Conservation (phyloP, 139 green algal genomes). For the Limnomonas spitsbergensis region DNA sequence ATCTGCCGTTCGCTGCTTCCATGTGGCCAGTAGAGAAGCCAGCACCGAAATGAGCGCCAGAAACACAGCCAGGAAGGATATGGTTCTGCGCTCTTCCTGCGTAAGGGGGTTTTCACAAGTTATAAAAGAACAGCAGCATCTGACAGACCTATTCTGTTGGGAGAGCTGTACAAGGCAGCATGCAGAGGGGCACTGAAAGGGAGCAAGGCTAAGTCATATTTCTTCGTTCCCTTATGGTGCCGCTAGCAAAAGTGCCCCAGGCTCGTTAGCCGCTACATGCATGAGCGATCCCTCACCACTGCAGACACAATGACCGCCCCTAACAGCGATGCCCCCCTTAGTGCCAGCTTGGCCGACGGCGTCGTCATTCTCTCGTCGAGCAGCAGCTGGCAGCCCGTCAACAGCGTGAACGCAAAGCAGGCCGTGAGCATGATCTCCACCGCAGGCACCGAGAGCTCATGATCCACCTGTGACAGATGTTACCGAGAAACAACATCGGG, state of each 20-base stretch:
- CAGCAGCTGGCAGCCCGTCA: conserved; percentile 9
- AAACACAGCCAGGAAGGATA: background rate
- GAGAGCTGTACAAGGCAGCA: too few relatives aligned
- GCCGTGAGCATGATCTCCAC: conserved; percentile 32
- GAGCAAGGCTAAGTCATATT: too few relatives aligned
- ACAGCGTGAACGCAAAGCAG: conserved; percentile 11
- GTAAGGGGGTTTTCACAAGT: too few relatives aligned
- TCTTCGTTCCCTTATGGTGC: too few relatives aligned
- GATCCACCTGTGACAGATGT: conserved; percentile 20
- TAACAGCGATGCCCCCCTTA: background rate
- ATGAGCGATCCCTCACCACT: conserved; percentile 15
- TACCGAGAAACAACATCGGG: background rate
- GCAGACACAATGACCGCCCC: background rate
- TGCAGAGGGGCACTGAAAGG: too few relatives aligned
- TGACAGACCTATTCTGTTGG: too few relatives aligned
- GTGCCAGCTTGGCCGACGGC: background rate
- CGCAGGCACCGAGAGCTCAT: conserved; percentile 31
- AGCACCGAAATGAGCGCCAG: background rate
- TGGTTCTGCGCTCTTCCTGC: background rate
- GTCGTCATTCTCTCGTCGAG: background rate
- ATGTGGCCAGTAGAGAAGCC: background rate
- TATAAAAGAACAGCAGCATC: too few relatives aligned
- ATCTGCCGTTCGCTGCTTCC: background rate
- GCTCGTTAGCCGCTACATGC: too few relatives aligned
- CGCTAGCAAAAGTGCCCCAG: too few relatives aligned